A percentile compares a stretch with the other conserved stretches of the same genome.
Evolutionary conservation across 192 early-diverging fungal genomes (phyloP).

Genomic region (Backusella sp.): DNA sequence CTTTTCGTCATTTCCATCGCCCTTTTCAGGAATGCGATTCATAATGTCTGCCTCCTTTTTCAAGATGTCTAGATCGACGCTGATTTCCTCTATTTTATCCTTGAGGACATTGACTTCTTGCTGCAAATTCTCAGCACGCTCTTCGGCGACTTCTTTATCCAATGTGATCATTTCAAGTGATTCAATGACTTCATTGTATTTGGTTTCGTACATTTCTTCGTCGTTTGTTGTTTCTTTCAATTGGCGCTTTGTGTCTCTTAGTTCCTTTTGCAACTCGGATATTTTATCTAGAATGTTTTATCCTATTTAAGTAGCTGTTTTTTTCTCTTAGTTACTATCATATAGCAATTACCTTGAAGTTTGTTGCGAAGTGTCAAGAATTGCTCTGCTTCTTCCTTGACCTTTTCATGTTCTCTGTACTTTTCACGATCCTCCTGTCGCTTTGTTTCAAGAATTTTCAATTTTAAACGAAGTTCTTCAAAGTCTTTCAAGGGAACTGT

Average conservation of each 20-base stretch:
- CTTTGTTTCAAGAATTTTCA: slow-evolving; percentile 77
- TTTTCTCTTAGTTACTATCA: neutral
- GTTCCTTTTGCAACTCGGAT: slow-evolving; percentile 67
- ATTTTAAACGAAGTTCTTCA: slow-evolving; percentile 77
- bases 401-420: slow-evolving; percentile 68
- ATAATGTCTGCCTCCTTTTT: slow-evolving; percentile 49
- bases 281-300: slow-evolving; percentile 50
- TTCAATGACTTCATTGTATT: slow-evolving; percentile 71
- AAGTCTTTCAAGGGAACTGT: slow-evolving; percentile 63
- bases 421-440: slow-evolving; percentile 77
- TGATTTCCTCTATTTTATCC: slow-evolving; percentile 78
- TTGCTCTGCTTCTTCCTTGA: slow-evolving; percentile 71
- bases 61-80: slow-evolving; percentile 63
- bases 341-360: slow-evolving; percentile 45
- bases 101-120: slow-evolving; percentile 69
- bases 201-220: slow-evolving; percentile 63
- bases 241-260: slow-evolving; percentile 58
- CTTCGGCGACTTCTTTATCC: slow-evolving; percentile 92
- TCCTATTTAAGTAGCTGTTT: neutral
- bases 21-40: slow-evolving; percentile 23
- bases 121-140: slow-evolving; percentile 73
- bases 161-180: slow-evolving; percentile 81
- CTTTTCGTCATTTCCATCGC: slow-evolving; percentile 24
- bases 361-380: slow-evolving; percentile 62
- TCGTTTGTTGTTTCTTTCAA: slow-evolving; percentile 56